A percentile compares a stretch with the other conserved stretches of the same genome.
phyloP scores from a whole-genome alignment of 306 rosid species.

The Albizia julibrissin region DNA sequence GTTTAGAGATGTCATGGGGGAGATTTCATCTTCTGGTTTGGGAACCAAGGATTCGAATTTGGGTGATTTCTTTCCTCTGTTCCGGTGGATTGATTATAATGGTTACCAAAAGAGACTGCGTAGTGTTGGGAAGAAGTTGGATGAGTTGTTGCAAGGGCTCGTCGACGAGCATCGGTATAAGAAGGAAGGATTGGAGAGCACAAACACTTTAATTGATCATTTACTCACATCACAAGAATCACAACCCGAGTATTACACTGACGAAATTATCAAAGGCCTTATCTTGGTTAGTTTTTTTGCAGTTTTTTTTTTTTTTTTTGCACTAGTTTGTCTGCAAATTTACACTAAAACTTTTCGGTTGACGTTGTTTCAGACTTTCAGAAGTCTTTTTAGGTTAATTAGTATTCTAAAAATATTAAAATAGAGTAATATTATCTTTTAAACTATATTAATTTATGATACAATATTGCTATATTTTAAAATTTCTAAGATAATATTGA shows the following conservation, averaged over 20 bases:
- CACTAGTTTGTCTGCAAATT: too few species aligned
- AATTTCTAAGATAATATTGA: too few species aligned
- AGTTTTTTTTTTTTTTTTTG: too few species aligned
- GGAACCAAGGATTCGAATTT: conserved; percentile 28
- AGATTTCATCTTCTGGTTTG: conserved; percentile 17
- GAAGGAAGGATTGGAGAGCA: conserved; percentile 19
- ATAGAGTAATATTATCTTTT: too few species aligned
- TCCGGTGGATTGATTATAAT: conserved; percentile 43
- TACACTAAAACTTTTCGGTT: too few species aligned
- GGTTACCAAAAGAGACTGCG: conserved; percentile 23
- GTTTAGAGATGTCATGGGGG: conserved; percentile 42
- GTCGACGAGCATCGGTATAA: conserved; percentile 52
- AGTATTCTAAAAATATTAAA: too few species aligned
- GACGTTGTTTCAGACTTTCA: too few species aligned
- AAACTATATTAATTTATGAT: too few species aligned
- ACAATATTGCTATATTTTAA: too few species aligned
- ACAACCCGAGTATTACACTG: conserved; percentile 56
- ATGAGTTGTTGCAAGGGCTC: conserved; percentile 54
- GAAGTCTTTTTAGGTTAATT: too few species aligned
- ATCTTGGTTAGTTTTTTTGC: conserved; percentile 47
- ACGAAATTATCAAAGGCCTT: conserved; percentile 64
- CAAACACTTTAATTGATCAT: conserved; percentile 55
- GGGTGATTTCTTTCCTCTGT: conserved; percentile 48
- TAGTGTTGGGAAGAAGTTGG: conserved; percentile 33
- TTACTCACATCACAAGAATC: conserved; percentile 51